These are phyloP conservation scores for Stachybotrys chartarum DNA, from an alignment of 2,329 filamentous ascomycete species.

Conservation along the genomic window DNA sequence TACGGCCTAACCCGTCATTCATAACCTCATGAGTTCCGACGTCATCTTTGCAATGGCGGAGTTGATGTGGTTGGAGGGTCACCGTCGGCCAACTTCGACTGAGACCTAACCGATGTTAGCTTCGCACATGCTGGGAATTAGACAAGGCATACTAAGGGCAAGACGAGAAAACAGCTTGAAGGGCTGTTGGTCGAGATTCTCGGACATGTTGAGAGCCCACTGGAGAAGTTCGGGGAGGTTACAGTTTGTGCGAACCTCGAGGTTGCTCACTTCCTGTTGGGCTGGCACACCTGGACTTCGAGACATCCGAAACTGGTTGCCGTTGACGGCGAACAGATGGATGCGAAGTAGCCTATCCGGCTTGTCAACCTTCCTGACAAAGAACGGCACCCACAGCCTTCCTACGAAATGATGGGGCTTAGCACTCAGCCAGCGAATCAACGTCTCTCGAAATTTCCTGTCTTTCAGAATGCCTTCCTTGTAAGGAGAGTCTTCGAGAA, in stretches of 20 bases:
- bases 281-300: slow-evolving; percentile 10
- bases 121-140: background rate
- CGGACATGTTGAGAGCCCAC: slow-evolving; percentile 41
- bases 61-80: slow-evolving; percentile 37
- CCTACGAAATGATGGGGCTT: slow-evolving; percentile 35
- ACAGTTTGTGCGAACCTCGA: slow-evolving; percentile 22
- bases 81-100: slow-evolving; percentile 42
- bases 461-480: background rate
- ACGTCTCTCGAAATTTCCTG: background rate
- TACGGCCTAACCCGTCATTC: slow-evolving; percentile 60
- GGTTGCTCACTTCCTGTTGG: slow-evolving; percentile 13
- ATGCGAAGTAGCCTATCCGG: slow-evolving; percentile 20
- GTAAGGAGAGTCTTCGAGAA: slow-evolving; percentile 14
- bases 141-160: slow-evolving; percentile 35
- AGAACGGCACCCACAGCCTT: slow-evolving; percentile 42
- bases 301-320: slow-evolving; percentile 28
- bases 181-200: slow-evolving; percentile 36
- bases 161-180: slow-evolving; percentile 55
- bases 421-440: slow-evolving; percentile 17
- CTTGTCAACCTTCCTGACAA: slow-evolving; percentile 14
- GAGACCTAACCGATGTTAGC: slow-evolving; percentile 31
- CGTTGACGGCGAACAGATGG: slow-evolving; percentile 49
- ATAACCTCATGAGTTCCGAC: slow-evolving; percentile 38
- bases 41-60: slow-evolving; percentile 29
- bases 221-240: slow-evolving; percentile 35